These are phyloP conservation scores for Caulochytrium protostelioides DNA, from an alignment of 371 early-diverging fungal species.

Conservation along the genomic window DNA sequence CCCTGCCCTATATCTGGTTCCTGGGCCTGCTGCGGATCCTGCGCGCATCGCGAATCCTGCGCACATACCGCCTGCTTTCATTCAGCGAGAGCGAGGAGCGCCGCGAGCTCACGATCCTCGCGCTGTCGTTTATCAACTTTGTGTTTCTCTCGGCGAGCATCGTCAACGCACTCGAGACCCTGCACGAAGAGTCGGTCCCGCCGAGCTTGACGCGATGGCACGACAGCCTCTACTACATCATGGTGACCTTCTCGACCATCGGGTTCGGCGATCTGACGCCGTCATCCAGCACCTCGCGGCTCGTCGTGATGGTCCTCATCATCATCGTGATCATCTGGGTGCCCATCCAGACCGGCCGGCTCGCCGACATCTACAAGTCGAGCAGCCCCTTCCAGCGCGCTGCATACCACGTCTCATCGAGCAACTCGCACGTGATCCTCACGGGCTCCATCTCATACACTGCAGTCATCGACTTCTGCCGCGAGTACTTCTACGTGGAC, in stretches of 20 bases:
- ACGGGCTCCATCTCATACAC: constrained; percentile 12
- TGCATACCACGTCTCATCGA: constrained; percentile 4
- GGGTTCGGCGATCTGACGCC: constrained; percentile 29
- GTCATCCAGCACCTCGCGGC: constrained; percentile 12
- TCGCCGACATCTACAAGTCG: constrained; percentile 20
- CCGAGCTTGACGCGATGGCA: constrained; percentile 19
- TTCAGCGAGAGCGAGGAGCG: constrained; percentile 22
- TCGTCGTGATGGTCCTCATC: constrained; percentile 23
- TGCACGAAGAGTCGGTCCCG: constrained; percentile 3
- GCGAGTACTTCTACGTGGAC: constrained; percentile 21
- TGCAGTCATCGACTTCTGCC: constrained; percentile 18
- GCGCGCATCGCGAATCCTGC: constrained; percentile 17
- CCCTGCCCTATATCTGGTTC: constrained; percentile 21
- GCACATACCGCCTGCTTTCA: constrained; percentile 21
- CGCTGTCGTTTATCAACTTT: constrained; percentile 22
- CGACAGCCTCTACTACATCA: constrained; percentile 25
- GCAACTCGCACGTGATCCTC: constrained; percentile 17
- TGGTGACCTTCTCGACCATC: constrained; percentile 26
- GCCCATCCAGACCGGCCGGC: constrained; percentile 17
- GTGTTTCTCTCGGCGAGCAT: constrained; percentile 22
- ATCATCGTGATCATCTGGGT: constrained; percentile 21
- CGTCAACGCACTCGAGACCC: constrained; percentile 22
- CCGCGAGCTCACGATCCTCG: constrained; percentile 18
- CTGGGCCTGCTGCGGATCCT: constrained; percentile 23
- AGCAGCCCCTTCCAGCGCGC: constrained; percentile 18